These are phyloP conservation scores for Selaginella tamariscina DNA, from an alignment of 75 land plant genomes.

Conservation along the genomic window DNA sequence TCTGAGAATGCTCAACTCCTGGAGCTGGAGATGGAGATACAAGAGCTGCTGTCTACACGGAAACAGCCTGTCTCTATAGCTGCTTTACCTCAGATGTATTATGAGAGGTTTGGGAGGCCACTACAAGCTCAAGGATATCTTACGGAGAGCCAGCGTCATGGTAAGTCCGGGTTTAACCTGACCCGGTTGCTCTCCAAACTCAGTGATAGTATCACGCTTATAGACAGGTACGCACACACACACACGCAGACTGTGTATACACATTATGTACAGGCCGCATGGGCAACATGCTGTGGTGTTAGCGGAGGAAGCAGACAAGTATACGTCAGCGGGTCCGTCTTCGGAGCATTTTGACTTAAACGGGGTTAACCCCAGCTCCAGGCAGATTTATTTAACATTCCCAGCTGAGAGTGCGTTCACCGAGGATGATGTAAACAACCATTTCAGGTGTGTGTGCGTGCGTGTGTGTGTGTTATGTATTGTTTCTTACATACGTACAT, in stretches of 20 bases:
- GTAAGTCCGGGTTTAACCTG: constrained; percentile 2
- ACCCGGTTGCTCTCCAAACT: not conserved
- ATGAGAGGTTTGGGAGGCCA: constrained; percentile 8
- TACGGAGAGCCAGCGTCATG: constrained; percentile 10
- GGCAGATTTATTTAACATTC: constrained; percentile 88
- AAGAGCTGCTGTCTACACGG: constrained; percentile 56
- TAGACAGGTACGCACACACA: not conserved
- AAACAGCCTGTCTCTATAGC: constrained; percentile 69
- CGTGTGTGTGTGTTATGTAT: no score
- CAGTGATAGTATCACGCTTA: not conserved
- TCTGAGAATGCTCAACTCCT: constrained; percentile 9
- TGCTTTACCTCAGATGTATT: constrained; percentile 1
- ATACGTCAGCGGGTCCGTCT: constrained; percentile 18
- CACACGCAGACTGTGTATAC: not conserved
- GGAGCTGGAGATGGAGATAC: constrained; percentile 79
- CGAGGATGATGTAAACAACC: constrained; percentile 82
- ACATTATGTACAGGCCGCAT: constrained; percentile 54
- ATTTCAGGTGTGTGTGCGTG: constrained; percentile 73
- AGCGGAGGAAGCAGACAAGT: constrained; percentile 72
- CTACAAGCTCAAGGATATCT: constrained; percentile 12
- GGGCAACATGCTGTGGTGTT: constrained; percentile 93
- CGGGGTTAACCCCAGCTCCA: constrained; percentile 47
- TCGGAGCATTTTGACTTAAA: constrained; percentile 24
- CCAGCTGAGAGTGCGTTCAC: constrained; percentile 94
- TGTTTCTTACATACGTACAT: no score